Percentiles rank a stretch among this genome's conserved stretches.
Evolutionary conservation across 495 filamentous ascomycete genomes (phyloP).

Genomic region (Trichoderma reesei): DNA sequence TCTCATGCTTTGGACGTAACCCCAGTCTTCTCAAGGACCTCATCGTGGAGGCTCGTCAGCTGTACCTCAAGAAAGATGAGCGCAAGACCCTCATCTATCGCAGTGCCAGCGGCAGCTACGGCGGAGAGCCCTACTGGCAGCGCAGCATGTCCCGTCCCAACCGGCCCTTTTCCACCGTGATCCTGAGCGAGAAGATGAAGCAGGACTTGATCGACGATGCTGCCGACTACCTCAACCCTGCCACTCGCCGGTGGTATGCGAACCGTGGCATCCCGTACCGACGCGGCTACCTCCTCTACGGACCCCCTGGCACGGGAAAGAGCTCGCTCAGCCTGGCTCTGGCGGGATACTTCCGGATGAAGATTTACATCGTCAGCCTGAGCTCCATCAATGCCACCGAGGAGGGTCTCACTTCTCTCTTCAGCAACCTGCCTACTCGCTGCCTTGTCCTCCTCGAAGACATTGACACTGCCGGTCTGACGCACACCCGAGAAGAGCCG

Average conservation of each 20-base stretch:
- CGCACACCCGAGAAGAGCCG: constrained; percentile 41
- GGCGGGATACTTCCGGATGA: constrained; percentile 60
- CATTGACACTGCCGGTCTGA: constrained; percentile 63
- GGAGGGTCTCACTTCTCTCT: constrained; percentile 58
- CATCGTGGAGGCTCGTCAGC: constrained; percentile 50
- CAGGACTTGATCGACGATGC: constrained; percentile 67
- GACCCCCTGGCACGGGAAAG: constrained; percentile 76
- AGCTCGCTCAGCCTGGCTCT: constrained; percentile 52
- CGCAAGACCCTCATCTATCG: constrained; percentile 59
- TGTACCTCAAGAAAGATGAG: constrained; percentile 49
- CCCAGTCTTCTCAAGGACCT: constrained; percentile 56
- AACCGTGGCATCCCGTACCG: constrained; percentile 68
- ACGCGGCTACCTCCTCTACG: constrained; percentile 73
- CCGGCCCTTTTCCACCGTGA: constrained; percentile 77
- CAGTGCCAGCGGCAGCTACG: constrained; percentile 27
- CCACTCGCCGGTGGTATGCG: constrained; percentile 69
- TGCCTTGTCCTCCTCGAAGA: constrained; percentile 70
- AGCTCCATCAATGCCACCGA: constrained; percentile 58
- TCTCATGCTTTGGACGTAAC: constrained; percentile 58
- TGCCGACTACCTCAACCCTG: constrained; percentile 76
- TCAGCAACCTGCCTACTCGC: constrained; percentile 54
- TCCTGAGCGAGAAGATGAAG: constrained; percentile 70
- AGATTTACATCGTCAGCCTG: constrained; percentile 60
- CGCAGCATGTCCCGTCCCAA: constrained; percentile 50
- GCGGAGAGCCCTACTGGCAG: constrained; percentile 34